Evolutionary conservation across 2,329 filamentous ascomycete genomes (phyloP).

Genomic region (Colletotrichum costaricense): DNA sequence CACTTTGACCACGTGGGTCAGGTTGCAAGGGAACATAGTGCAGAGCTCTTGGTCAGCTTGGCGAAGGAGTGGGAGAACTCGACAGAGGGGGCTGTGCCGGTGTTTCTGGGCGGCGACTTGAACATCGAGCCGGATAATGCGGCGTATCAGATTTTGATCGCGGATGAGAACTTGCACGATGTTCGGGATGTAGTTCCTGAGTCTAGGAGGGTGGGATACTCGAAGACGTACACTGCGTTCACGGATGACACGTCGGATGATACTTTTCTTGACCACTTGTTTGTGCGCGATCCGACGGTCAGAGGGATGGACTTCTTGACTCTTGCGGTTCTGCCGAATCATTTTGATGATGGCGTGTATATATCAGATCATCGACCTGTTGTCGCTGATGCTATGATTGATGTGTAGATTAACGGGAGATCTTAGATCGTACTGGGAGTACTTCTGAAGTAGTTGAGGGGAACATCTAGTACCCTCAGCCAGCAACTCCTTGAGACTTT

Average conservation of each 20-base stretch:
- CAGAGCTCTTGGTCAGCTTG: slow-evolving; percentile 49
- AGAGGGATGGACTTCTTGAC: slow-evolving; percentile 39
- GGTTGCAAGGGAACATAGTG: slow-evolving; percentile 52
- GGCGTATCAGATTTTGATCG: slow-evolving; percentile 41
- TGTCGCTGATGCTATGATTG: slow-evolving; percentile 41
- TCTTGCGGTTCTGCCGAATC: slow-evolving; percentile 42
- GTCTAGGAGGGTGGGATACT: slow-evolving; percentile 40
- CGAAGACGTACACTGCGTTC: slow-evolving; percentile 46
- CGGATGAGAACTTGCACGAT: slow-evolving; percentile 39
- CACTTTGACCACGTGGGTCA: slow-evolving; percentile 63
- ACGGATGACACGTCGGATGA: slow-evolving; percentile 34
- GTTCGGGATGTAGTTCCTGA: slow-evolving; percentile 39
- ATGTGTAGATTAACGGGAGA: not conserved
- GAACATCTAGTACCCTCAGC: not conserved
- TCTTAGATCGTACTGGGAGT: not conserved
- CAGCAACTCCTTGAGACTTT: too few relatives aligned
- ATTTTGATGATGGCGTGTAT: slow-evolving; percentile 43
- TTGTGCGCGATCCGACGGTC: slow-evolving; percentile 40
- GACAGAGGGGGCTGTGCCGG: slow-evolving; percentile 33
- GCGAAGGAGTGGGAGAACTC: slow-evolving; percentile 41
- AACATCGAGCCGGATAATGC: slow-evolving; percentile 43
- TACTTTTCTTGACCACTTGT: slow-evolving; percentile 45
- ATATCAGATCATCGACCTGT: slow-evolving; percentile 48
- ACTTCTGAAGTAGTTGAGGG: accelerated
- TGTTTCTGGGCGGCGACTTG: slow-evolving; percentile 48